A percentile compares a stretch with the other conserved stretches of the same genome.
Conservation (phyloP, 768 basidiomycete species). For the Rhodotorula diobovata region DNA sequence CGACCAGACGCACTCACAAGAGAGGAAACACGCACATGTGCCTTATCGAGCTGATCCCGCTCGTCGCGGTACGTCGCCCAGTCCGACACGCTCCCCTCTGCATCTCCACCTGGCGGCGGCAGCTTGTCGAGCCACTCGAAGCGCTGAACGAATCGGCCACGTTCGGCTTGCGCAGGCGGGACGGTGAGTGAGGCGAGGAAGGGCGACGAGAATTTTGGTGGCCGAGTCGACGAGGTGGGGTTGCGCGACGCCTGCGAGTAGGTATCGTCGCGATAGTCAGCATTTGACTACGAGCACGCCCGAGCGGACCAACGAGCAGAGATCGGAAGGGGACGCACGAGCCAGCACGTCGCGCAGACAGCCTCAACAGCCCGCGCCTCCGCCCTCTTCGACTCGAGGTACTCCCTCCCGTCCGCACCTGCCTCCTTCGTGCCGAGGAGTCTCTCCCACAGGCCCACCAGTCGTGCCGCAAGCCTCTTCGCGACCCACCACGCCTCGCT, state of each 20-base stretch:
- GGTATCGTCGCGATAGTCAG: too few species aligned
- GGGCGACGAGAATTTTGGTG: slow-evolving; percentile 12
- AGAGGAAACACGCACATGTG: background rate
- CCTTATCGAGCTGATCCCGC: slow-evolving; percentile 47
- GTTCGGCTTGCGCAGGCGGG: background rate
- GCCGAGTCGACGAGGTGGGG: background rate
- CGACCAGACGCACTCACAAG: background rate
- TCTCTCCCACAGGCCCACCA: background rate
- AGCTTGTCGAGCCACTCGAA: slow-evolving; percentile 16
- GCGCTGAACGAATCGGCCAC: slow-evolving; percentile 10
- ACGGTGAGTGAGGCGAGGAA: slow-evolving; percentile 17
- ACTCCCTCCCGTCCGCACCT: background rate
- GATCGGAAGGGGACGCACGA: background rate
- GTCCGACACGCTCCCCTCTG: slow-evolving; percentile 67
- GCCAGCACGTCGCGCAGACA: background rate
- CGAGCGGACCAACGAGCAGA: too few species aligned
- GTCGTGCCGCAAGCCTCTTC: background rate
- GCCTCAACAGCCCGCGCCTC: background rate
- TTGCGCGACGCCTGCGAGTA: too few species aligned
- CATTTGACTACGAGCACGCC: too few species aligned
- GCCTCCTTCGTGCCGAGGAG: background rate
- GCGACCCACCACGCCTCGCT: slow-evolving; percentile 20
- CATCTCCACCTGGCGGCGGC: background rate
- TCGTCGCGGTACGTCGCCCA: slow-evolving; percentile 57
- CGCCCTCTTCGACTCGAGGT: background rate